phyloP scores from a whole-genome alignment of 495 filamentous ascomycete genomes.

The Tuber melanosporum region DNA sequence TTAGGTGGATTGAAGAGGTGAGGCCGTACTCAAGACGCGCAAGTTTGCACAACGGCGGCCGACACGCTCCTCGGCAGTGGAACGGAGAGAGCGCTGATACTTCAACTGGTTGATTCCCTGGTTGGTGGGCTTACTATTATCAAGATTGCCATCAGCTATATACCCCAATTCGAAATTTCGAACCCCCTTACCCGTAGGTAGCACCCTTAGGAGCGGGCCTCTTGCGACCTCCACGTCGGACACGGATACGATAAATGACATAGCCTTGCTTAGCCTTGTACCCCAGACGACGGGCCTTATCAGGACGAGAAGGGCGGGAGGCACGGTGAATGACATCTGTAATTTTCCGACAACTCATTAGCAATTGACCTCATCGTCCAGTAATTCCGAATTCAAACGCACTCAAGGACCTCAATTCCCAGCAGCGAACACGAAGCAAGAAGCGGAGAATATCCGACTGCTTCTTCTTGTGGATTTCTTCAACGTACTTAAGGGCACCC shows the following conservation, averaged over 20 bases:
- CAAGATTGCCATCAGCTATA: not conserved
- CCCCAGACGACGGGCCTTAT: conserved; percentile 98
- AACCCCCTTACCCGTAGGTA: conserved; percentile 72
- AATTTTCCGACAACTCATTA: conserved; percentile 37
- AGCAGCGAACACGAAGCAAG: conserved; percentile 98
- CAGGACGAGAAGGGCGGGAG: conserved; percentile 93
- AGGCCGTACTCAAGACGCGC: conserved; percentile 66
- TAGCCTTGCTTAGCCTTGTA: conserved; percentile 99
- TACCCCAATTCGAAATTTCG: not conserved
- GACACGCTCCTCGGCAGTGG: conserved; percentile 99
- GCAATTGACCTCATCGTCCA: conserved; percentile 34
- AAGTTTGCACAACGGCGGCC: conserved; percentile 97
- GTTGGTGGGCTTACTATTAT: conserved; percentile 92
- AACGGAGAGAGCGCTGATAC: conserved; percentile 96
- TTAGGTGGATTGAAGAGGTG: not conserved
- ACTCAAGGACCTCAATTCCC: conserved; percentile 82
- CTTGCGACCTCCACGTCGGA: conserved; percentile 97
- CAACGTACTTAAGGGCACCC: conserved; percentile 97
- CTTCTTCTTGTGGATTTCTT: conserved; percentile 99
- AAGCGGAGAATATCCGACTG: conserved; percentile 99
- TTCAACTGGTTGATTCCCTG: conserved; percentile 99
- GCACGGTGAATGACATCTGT: conserved; percentile 95
- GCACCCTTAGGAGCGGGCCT: conserved; percentile 86
- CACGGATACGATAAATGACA: conserved; percentile 98
- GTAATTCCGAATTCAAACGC: conserved; percentile 34